These are phyloP conservation scores for Buddleja alternifolia DNA, from an alignment of 257 asterid genomes.

Conservation along the genomic window DNA sequence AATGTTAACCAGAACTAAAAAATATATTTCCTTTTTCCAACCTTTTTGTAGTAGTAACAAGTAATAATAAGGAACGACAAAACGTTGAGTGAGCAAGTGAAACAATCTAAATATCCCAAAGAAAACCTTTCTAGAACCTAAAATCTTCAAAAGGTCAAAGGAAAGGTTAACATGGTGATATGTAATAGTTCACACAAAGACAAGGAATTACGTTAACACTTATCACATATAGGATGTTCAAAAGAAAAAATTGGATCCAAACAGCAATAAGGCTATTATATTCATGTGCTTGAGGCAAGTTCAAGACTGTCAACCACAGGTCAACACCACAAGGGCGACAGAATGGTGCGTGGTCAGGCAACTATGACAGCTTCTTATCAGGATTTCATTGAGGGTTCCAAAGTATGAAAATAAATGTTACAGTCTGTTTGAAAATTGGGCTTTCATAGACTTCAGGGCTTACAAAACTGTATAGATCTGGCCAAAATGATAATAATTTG, in stretches of 20 bases:
- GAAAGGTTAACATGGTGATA: background rate
- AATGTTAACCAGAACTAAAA: constrained; percentile 30
- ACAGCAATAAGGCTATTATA: constrained; percentile 10
- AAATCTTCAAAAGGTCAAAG: constrained; percentile 19
- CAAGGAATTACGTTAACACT: background rate
- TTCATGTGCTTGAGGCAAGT: constrained; percentile 7
- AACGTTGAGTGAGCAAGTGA: constrained; percentile 20
- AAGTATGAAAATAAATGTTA: background rate
- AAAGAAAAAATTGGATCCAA: constrained; percentile 16
- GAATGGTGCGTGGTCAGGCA: constrained; percentile 7
- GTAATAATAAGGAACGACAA: background rate
- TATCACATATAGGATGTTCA: background rate
- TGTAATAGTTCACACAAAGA: background rate
- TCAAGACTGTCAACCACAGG: constrained; percentile 15
- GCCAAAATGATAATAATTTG: constrained; percentile 8
- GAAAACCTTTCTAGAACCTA: background rate
- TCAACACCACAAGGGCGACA: too few relatives aligned
- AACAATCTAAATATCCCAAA: constrained; percentile 14
- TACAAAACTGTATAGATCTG: background rate
- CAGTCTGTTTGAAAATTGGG: constrained; percentile 13
- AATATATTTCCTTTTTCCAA: constrained; percentile 21
- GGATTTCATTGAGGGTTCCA: background rate
- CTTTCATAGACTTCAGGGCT: too few relatives aligned
- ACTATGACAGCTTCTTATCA: constrained; percentile 14
- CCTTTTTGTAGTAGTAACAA: constrained; percentile 2